Evolutionary conservation across 1,284 basidiomycete genomes (phyloP).

Genomic region (Leccinum pachyderme): DNA sequence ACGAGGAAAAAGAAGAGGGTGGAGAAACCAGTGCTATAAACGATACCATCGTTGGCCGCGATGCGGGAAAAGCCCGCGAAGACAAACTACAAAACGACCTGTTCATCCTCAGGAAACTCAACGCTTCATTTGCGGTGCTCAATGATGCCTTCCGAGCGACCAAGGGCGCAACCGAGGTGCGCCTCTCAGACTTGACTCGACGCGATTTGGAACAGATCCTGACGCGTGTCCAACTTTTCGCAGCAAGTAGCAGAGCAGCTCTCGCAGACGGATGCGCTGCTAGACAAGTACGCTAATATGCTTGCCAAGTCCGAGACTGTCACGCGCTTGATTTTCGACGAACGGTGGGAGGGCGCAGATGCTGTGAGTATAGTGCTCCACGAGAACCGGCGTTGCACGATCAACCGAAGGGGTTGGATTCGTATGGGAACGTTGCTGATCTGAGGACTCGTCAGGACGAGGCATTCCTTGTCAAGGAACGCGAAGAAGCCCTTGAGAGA

Average conservation of each 20-base stretch:
- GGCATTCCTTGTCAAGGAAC: slow-evolving; percentile 48
- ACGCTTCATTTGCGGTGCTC: slow-evolving; percentile 62
- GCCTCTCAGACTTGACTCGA: slow-evolving; percentile 12
- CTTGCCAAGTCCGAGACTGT: slow-evolving; percentile 68
- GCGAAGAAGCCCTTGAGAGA: slow-evolving; percentile 44
- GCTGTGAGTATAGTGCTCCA: slow-evolving; percentile 45
- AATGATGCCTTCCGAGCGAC: slow-evolving; percentile 62
- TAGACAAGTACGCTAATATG: slow-evolving; percentile 70
- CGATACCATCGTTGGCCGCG: slow-evolving; percentile 20
- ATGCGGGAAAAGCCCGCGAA: slow-evolving; percentile 51
- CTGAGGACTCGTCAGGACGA: slow-evolving; percentile 50
- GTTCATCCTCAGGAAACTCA: slow-evolving; percentile 68
- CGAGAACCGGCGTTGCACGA: background rate
- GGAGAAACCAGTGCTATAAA: slow-evolving; percentile 21
- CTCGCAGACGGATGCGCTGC: slow-evolving; percentile 63
- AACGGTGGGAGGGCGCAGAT: slow-evolving; percentile 69
- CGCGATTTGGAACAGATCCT: background rate
- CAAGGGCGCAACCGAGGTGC: slow-evolving; percentile 64
- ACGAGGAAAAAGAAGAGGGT: slow-evolving; percentile 32
- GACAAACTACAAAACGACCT: slow-evolving; percentile 72
- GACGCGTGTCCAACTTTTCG: background rate
- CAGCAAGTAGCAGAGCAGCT: slow-evolving; percentile 65
- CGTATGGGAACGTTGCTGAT: slow-evolving; percentile 4
- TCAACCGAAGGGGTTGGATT: background rate
- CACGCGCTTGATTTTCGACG: slow-evolving; percentile 67